phyloP scores from a whole-genome alignment of 495 filamentous ascomycete genomes.

The Aspergillus biplanus region DNA sequence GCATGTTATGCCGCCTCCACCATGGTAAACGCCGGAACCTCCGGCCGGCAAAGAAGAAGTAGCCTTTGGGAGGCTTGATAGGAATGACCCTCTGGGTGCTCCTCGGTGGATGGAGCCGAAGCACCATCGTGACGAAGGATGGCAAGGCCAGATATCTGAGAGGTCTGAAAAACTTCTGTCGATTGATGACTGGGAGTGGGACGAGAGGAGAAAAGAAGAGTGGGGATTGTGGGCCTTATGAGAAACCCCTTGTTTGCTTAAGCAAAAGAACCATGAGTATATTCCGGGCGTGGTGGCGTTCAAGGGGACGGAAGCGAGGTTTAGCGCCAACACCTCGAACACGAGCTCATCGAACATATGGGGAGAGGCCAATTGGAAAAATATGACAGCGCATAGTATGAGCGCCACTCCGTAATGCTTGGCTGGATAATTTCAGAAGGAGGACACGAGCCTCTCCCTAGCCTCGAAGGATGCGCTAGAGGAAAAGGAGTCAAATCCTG shows the following conservation, averaged over 20 bases:
- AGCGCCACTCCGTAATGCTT: no score
- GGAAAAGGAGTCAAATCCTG: no score
- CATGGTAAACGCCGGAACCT: slow-evolving; percentile 30
- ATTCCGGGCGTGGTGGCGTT: no score
- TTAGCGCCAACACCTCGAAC: no score
- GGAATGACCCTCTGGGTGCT: neutral
- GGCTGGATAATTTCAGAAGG: no score
- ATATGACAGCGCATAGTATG: no score
- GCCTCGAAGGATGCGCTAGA: no score
- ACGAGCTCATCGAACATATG: no score
- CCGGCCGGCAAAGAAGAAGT: slow-evolving; percentile 31
- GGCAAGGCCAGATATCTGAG: neutral
- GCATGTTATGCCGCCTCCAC: slow-evolving; percentile 33
- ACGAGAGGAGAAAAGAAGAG: neutral
- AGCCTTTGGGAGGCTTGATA: neutral
- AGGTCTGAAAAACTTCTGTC: neutral
- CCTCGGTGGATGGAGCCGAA: neutral
- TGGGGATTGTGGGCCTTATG: neutral
- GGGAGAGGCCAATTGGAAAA: no score
- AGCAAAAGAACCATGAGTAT: no score
- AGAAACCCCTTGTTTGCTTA: neutral
- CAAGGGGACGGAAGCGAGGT: no score
- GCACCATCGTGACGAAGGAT: neutral
- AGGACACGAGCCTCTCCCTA: no score
- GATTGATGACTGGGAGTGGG: neutral